Evolutionary conservation across 2,329 filamentous ascomycete genomes (phyloP).

Genomic region (Bretziella fagacearum): DNA sequence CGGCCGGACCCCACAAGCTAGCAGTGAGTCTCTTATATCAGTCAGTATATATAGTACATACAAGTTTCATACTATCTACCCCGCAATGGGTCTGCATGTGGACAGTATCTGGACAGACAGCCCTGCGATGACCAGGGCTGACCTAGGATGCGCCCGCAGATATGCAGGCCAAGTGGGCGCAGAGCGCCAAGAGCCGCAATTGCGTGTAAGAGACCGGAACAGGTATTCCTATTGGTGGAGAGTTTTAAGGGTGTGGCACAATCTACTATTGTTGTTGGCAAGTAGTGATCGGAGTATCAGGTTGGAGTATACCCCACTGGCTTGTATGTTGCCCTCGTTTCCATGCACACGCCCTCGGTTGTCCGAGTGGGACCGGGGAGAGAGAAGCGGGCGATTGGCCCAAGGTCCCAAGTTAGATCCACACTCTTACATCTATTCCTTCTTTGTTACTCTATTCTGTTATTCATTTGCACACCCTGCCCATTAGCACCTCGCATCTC

Average conservation of each 20-base stretch:
- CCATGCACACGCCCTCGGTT: neutral
- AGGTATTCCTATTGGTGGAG: constrained; percentile 2
- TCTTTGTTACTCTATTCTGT: neutral
- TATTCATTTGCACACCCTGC: neutral
- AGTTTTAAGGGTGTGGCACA: neutral
- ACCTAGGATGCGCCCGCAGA: constrained; percentile 4
- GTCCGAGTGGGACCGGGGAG: neutral
- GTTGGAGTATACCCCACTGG: neutral
- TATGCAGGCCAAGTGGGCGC: constrained; percentile 4
- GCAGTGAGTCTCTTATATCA: no score
- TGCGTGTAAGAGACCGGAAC: neutral
- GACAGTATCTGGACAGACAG: no score
- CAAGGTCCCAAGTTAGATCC: neutral
- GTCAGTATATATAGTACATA: no score
- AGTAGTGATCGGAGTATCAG: neutral
- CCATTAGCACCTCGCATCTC: neutral
- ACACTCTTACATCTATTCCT: neutral
- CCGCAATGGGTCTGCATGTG: no score
- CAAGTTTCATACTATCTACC: no score
- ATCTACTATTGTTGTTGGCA: neutral
- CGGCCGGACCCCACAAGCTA: no score
- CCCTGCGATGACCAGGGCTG: neutral
- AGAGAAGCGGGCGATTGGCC: neutral
- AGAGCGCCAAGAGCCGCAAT: constrained; percentile 8
- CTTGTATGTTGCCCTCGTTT: neutral